A percentile compares a stretch with the other conserved stretches of the same genome.
These are phyloP conservation scores for Cadophora sp. DNA, from an alignment of 2,329 filamentous ascomycete genomes.

Conservation along the genomic window DNA sequence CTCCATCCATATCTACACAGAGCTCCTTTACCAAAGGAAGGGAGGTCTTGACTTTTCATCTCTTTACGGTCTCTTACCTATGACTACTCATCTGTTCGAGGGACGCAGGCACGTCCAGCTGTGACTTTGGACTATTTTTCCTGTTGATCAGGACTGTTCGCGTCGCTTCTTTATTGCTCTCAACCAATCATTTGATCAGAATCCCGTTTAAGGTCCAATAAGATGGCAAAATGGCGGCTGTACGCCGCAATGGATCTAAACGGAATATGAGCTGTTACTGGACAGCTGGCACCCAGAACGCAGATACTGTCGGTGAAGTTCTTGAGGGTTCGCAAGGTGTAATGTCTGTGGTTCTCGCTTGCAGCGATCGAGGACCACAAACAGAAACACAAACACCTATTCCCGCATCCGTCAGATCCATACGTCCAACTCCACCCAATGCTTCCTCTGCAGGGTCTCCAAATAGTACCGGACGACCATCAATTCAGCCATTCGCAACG, in stretches of 20 bases:
- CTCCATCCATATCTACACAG: background rate
- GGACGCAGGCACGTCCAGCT: slow-evolving; percentile 3
- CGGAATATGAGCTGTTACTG: slow-evolving; percentile 1
- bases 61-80: background rate
- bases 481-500: background rate
- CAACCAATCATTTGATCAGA: background rate
- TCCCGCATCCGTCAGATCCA: background rate
- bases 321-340: background rate
- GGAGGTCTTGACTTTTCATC: background rate
- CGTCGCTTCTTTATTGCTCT: background rate
- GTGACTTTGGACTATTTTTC: background rate
- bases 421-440: background rate
- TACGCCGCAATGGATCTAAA: background rate
- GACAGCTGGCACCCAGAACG: background rate
- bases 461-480: background rate
- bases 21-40: background rate
- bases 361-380: background rate
- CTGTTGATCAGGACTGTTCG: background rate
- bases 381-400: background rate
- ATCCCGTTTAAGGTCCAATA: background rate
- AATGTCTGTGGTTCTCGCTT: background rate
- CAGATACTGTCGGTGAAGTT: background rate
- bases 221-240: background rate
- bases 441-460: background rate
- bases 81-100: background rate